Base-by-base conservation (phyloP, 2,329 filamentous ascomycete species). In the Paracamarosporium sp. region DNA sequence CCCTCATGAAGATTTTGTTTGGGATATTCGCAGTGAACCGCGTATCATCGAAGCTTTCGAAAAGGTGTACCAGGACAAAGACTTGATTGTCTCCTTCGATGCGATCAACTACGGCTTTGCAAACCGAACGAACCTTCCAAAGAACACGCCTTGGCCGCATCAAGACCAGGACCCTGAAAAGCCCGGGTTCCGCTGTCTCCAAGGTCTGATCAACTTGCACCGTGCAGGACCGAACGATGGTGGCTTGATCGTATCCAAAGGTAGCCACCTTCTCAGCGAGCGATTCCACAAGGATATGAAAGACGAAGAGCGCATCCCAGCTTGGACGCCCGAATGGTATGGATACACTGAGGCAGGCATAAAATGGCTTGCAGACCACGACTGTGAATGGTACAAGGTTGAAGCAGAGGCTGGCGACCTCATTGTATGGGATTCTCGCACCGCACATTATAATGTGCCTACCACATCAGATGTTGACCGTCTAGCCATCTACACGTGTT, bases 111-210 rank as follows among this genome's bases (percentile, higher is more conserved):
- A 78, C 31, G 71, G 70, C 2, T 68, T 79, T 12, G 75, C 76
- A 3, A 59, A 57, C 59, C 70, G 71, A 38, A 66, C 60, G 17
- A 62, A 70, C 20, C 65, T 70, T 27, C 48, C 73, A 4, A 56
- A 59, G 22, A 65, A 67, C 27, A 63, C 68, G 56, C 54, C 57
- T 8, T 80, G 78, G 77, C 70, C 72, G 25, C 78, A 80, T 47
- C 62, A 67, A 44, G 69, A 71, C 28, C 68, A 72, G 33, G 62
- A 62, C 22, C 69, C 68, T 4, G 45, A 45, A 6, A 62, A 76
- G 77, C 74, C 73, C 12, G 83, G 82, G 0, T 82, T 85, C 66
- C 76, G 81, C 2, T 85, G 82, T 60, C 72, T 82, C 2, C 82
- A 85, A 57, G 83, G 83, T 4, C 73, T 85, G 0, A 79, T 84